These are phyloP conservation scores for Chlamydomonas incerta DNA, from an alignment of 139 green algal genomes.

Conservation along the genomic window DNA sequence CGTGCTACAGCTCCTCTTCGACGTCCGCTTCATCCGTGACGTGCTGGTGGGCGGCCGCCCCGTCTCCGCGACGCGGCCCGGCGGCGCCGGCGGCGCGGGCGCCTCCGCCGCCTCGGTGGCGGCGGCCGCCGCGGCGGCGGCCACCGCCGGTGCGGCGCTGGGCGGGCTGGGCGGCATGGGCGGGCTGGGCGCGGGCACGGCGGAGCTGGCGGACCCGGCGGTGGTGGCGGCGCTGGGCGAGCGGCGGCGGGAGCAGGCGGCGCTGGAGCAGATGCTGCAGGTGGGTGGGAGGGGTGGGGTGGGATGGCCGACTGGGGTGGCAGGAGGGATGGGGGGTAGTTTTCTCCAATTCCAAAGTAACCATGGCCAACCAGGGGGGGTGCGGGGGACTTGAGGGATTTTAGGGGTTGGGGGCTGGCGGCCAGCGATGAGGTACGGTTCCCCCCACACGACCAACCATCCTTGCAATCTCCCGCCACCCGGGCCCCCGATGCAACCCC, in stretches of 20 bases:
- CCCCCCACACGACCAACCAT: no score
- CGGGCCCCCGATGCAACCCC: no score
- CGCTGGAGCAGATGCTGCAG: constrained; percentile 69
- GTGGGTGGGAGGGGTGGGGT: no score
- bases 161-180: neutral
- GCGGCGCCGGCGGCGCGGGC: neutral
- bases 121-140: constrained; percentile 18
- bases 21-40: constrained; percentile 82
- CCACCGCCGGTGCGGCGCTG: neutral
- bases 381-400: no score
- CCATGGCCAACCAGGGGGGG: no score
- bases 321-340: no score
- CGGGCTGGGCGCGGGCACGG: neutral
- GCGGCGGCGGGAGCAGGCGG: constrained; percentile 34
- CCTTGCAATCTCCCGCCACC: no score
- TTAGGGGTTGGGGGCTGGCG: no score
- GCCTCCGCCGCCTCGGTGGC: neutral
- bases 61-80: neutral
- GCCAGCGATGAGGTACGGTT: no score
- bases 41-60: constrained; percentile 77
- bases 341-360: no score
- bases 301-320: no score
- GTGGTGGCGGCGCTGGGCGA: constrained; percentile 46
- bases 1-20: constrained; percentile 93
- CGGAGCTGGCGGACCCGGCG: constrained; percentile 40